Evolutionary conservation across 177 flowering plant species (phyloP).

Genomic region (Vitis hybrid): DNA sequence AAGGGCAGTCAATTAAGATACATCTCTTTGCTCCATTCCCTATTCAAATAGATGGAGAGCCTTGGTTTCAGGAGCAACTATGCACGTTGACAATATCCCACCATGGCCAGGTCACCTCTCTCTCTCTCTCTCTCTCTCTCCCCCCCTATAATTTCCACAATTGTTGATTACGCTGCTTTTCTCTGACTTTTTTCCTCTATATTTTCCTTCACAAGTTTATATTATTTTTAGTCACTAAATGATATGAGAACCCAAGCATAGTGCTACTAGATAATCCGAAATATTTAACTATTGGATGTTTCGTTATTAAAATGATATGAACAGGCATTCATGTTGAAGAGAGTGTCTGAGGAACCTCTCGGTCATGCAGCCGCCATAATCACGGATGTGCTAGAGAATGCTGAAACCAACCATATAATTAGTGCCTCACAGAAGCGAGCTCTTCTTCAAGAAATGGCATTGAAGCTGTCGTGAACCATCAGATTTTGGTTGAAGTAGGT

Average conservation of each 20-base stretch:
- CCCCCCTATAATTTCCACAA: background rate
- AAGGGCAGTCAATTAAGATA: constrained; percentile 88
- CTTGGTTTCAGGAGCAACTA: constrained; percentile 77
- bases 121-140: constrained; percentile 14
- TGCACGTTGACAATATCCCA: constrained; percentile 75
- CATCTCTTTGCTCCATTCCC: constrained; percentile 73
- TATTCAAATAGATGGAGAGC: constrained; percentile 98
- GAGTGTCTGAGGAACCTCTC: constrained; percentile 88
- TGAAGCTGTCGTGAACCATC: constrained; percentile 53
- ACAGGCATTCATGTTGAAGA: constrained; percentile 97
- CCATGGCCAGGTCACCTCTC: constrained; percentile 83
- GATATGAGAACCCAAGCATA: too few species aligned
- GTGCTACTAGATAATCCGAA: background rate
- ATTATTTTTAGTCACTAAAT: too few species aligned
- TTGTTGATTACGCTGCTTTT: background rate
- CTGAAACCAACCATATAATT: constrained; percentile 74
- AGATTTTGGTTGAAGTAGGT: background rate
- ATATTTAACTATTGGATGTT: background rate
- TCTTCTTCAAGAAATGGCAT: constrained; percentile 96
- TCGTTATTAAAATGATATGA: too few species aligned
- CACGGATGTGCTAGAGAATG: constrained; percentile 88
- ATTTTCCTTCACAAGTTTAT: too few species aligned
- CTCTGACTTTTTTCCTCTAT: too few species aligned
- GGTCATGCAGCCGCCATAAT: constrained; percentile 98
- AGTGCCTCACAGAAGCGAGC: constrained; percentile 81